A percentile compares a stretch with the other conserved stretches of the same genome.
Conservation (phyloP, 257 asterid genomes). For the Anisodus acutangulus region DNA sequence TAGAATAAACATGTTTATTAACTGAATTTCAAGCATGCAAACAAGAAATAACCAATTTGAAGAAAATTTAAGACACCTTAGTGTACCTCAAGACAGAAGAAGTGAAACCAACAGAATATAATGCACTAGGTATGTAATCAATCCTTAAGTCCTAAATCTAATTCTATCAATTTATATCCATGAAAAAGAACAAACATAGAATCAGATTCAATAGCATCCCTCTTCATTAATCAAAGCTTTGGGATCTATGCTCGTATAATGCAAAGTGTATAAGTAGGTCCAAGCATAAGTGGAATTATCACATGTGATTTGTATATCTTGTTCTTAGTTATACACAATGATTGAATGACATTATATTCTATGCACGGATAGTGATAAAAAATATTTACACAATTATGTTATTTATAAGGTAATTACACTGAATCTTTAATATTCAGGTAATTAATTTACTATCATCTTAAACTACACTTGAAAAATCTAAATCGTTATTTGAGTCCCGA, state of each 20-base stretch:
- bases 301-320: background rate
- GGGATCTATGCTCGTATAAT: no score
- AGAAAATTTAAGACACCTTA: background rate
- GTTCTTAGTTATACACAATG: no score
- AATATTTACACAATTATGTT: no score
- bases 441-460: no score
- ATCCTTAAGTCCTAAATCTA: background rate
- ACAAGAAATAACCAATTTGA: background rate
- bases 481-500: no score
- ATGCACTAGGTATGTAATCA: background rate
- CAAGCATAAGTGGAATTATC: no score
- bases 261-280: no score
- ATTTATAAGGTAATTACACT: no score
- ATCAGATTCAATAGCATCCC: background rate
- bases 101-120: background rate
- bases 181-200: constrained; percentile 2
- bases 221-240: background rate
- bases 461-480: no score
- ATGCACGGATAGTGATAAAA: no score
- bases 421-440: no score
- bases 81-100: background rate
- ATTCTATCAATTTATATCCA: constrained; percentile 10
- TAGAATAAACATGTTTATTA: background rate
- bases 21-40: background rate
- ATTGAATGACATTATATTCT: background rate